These are phyloP conservation scores for Fusarium gaditjirri DNA, from an alignment of 2,329 filamentous ascomycete species.

Conservation along the genomic window DNA sequence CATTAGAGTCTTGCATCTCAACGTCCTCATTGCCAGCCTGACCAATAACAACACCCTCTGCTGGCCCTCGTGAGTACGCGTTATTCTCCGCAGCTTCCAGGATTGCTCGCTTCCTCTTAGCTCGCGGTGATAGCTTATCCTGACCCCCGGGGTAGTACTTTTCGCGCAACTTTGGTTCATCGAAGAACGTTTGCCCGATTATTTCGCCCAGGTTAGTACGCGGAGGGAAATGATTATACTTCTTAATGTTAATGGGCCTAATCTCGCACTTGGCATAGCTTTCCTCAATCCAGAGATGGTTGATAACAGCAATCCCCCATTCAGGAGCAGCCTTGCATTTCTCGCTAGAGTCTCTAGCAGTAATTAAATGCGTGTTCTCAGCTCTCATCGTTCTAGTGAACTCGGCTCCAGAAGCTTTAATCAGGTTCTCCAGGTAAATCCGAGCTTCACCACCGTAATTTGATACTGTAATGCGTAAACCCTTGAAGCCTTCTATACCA, in stretches of 20 bases:
- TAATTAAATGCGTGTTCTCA: constrained; percentile 95
- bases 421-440: constrained; percentile 91
- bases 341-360: constrained; percentile 87
- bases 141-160: constrained; percentile 75
- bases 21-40: constrained; percentile 51
- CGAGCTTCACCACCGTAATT: constrained; percentile 97
- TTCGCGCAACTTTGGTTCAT: constrained; percentile 68
- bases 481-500: constrained; percentile 82
- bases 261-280: constrained; percentile 90
- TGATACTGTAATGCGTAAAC: constrained; percentile 85
- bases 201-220: constrained; percentile 94
- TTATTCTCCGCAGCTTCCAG: constrained; percentile 63
- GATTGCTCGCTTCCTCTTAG: constrained; percentile 62
- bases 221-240: constrained; percentile 87
- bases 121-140: constrained; percentile 54
- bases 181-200: constrained; percentile 87
- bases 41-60: constrained; percentile 59
- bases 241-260: constrained; percentile 75
- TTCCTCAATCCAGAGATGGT: constrained; percentile 97
- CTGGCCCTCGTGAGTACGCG: constrained; percentile 57
- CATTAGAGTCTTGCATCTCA: constrained; percentile 58
- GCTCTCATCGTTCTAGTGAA: constrained; percentile 96
- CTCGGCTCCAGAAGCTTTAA: constrained; percentile 83
- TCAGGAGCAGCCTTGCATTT: constrained; percentile 93
- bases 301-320: constrained; percentile 90